Conservation (phyloP, 169 alveolate genomes). For the Perkinsus chesapeaki region DNA sequence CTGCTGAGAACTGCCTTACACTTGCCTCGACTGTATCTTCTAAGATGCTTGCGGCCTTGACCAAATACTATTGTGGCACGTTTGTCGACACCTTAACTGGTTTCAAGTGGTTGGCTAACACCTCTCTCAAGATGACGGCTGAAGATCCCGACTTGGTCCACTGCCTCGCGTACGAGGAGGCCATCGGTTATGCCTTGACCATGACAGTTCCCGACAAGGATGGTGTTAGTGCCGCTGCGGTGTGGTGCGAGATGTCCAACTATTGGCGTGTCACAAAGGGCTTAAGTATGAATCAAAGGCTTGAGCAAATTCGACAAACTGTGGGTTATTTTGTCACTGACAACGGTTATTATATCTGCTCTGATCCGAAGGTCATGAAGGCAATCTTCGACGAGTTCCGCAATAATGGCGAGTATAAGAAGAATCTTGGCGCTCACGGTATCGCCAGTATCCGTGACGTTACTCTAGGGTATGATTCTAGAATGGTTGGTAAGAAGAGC, state of each 20-base stretch:
- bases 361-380: slow-evolving; percentile 34
- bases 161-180: slow-evolving; percentile 48
- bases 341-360: slow-evolving; percentile 45
- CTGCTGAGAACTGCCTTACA: not conserved
- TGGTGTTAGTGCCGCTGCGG: slow-evolving; percentile 65
- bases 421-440: slow-evolving; percentile 33
- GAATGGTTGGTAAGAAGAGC: slow-evolving; percentile 38
- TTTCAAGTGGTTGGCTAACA: slow-evolving; percentile 57
- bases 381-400: slow-evolving; percentile 47
- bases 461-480: slow-evolving; percentile 54
- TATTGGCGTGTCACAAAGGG: slow-evolving; percentile 6
- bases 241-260: slow-evolving; percentile 35
- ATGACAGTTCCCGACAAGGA: slow-evolving; percentile 55
- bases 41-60: slow-evolving; percentile 21
- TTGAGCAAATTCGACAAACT: slow-evolving; percentile 27
- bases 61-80: slow-evolving; percentile 5
- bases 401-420: slow-evolving; percentile 28
- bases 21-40: slow-evolving; percentile 27
- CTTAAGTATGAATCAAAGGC: slow-evolving; percentile 30
- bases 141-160: slow-evolving; percentile 32
- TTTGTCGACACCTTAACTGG: slow-evolving; percentile 50
- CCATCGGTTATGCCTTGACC: slow-evolving; percentile 55
- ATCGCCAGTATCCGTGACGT: slow-evolving; percentile 43
- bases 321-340: slow-evolving; percentile 53
- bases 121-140: slow-evolving; percentile 38